Base-by-base conservation (phyloP, 768 basidiomycete species). In the Rhodotorula kratochvilovae region DNA sequence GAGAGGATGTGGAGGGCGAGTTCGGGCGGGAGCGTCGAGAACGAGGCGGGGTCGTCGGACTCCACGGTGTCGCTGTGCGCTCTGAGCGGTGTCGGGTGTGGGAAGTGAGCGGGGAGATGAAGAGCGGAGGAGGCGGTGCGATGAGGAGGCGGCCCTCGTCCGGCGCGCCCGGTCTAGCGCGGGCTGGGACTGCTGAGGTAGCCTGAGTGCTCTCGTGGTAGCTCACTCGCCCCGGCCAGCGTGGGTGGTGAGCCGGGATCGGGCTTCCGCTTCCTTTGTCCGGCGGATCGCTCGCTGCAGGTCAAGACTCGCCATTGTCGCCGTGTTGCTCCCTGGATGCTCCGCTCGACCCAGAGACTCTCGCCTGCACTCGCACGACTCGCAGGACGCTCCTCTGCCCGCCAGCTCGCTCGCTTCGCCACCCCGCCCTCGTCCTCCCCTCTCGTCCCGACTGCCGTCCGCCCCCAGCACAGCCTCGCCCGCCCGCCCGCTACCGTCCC, bases 21-120 rank as follows among this genome's bases (percentile, higher is more conserved):
- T 33, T 73, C 67, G 35, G 61, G 29, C 11, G 72, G 72, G 46
- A 73, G 67, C 2, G 39, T 8, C 12, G 27, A 42, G 60, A 71
- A 60, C 13, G 61, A 31, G 3, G 55, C 31, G 2, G 67, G 54
- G 0, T 45, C 7, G 13, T 36, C 19, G 39, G 63, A 7, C 15
- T 25, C 53, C 57, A 43, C 39, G 6, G 17, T 42, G 57, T 25
- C 27, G 19, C 4, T 6, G 8, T 19, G 1, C 8, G 31, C 12
- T 55, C 17, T 33, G 17, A 48, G 46, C 19, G 21, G 29, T 31
- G 11, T 25, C 17, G 17, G 19, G 54, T 5, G 25, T 7, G 42
- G 11, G 39, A 59, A 11, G 58, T 0, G 43, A 56, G 54, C 11
- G 58, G 23, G 31, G 60, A 53, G 29, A 6, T 19, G 13, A 27